A percentile compares a stretch with the other conserved stretches of the same genome.
phyloP scores from a whole-genome alignment of 306 rosid genomes.

The Vachellia collinsii region DNA sequence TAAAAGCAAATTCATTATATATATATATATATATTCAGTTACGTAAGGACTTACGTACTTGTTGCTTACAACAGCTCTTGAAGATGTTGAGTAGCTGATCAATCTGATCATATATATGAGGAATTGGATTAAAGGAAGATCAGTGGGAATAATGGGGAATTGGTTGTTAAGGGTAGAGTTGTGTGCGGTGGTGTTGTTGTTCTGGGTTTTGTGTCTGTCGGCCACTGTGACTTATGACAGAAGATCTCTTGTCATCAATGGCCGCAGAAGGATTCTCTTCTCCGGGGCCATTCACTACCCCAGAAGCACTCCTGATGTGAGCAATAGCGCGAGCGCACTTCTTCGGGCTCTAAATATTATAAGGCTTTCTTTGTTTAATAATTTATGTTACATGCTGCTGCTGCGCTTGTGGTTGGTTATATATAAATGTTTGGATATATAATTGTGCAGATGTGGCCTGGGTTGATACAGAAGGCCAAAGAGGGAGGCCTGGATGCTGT shows the following conservation, averaged over 20 bases:
- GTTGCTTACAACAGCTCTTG: neutral
- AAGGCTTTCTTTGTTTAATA: no score
- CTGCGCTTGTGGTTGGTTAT: no score
- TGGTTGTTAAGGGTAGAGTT: slow-evolving; percentile 17
- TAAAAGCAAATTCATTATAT: no score
- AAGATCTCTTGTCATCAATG: slow-evolving; percentile 66
- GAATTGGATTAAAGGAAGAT: no score
- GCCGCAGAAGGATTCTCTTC: slow-evolving; percentile 67
- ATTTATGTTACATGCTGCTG: no score
- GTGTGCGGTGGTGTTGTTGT: slow-evolving; percentile 7
- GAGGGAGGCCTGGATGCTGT: no score
- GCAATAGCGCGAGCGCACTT: no score
- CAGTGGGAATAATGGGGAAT: slow-evolving; percentile 34
- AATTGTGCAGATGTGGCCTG: slow-evolving; percentile 80
- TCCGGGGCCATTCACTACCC: slow-evolving; percentile 91
- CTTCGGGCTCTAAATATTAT: no score
- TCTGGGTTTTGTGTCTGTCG: slow-evolving; percentile 46
- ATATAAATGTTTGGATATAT: no score
- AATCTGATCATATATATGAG: neutral
- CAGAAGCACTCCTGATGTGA: slow-evolving; percentile 76
- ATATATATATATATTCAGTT: no score
- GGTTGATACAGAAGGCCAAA: no score
- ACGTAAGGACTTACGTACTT: neutral
- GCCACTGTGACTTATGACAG: slow-evolving; percentile 75
- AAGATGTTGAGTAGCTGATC: neutral